These are phyloP conservation scores for Aspergillus egyptiacus DNA, from an alignment of 495 filamentous ascomycete genomes.

Conservation along the genomic window DNA sequence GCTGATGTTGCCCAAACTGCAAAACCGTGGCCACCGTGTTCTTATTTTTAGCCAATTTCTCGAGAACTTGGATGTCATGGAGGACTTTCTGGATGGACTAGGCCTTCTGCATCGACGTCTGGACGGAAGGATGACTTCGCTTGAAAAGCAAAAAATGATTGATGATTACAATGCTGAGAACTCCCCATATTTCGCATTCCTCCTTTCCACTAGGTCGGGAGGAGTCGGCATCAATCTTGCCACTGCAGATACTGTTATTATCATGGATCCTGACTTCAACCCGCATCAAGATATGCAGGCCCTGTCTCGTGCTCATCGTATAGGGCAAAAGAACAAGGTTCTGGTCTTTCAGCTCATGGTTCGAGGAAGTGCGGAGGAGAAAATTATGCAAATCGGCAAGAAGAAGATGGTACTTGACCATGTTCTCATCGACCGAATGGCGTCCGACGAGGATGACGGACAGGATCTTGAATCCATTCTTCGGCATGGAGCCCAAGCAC, in stretches of 20 bases:
- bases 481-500: constrained; percentile 75
- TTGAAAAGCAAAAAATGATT: constrained; percentile 90
- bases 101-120: constrained; percentile 68
- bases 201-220: constrained; percentile 88
- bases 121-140: constrained; percentile 70
- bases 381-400: constrained; percentile 91
- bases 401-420: constrained; percentile 94
- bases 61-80: constrained; percentile 77
- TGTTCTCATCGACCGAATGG: constrained; percentile 85
- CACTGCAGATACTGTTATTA: constrained; percentile 96
- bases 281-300: constrained; percentile 98
- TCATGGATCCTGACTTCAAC: constrained; percentile 97
- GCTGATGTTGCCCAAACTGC: constrained; percentile 84
- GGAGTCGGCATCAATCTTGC: constrained; percentile 98
- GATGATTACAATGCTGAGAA: constrained; percentile 85
- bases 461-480: constrained; percentile 84
- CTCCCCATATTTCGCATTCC: constrained; percentile 78
- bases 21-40: constrained; percentile 83
- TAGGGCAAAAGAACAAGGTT: constrained; percentile 93
- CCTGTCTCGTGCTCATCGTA: constrained; percentile 86
- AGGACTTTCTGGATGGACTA: constrained; percentile 79
- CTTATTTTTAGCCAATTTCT: constrained; percentile 97
- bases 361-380: constrained; percentile 82
- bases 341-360: constrained; percentile 93
- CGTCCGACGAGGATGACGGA: constrained; percentile 63